Evolutionary conservation across 169 alveolate genomes (phyloP).

Genomic region (Eimeria brunetti): DNA sequence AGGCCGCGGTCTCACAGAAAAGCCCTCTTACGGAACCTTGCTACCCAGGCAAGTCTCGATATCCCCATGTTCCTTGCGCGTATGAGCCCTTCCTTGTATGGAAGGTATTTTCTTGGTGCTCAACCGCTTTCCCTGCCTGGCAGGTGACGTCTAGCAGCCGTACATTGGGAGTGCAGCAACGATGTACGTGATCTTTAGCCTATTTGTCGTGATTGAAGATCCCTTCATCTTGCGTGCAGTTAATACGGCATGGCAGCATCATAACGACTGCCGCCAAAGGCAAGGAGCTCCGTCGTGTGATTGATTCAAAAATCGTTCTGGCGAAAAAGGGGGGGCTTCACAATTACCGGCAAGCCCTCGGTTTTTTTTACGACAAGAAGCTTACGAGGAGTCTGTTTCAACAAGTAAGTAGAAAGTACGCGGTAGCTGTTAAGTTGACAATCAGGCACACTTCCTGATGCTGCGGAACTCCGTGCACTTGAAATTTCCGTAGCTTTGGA

Average conservation of each 20-base stretch:
- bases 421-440: background rate
- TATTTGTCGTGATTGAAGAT: background rate
- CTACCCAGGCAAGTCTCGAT: slow-evolving; percentile 62
- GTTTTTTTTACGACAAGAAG: slow-evolving; percentile 75
- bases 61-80: background rate
- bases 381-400: slow-evolving; percentile 67
- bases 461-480: background rate
- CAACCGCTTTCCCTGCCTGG: background rate
- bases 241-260: slow-evolving; percentile 75
- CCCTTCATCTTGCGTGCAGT: slow-evolving; percentile 17
- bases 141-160: background rate
- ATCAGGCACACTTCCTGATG: background rate
- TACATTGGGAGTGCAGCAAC: background rate
- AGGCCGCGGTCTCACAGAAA: slow-evolving; percentile 76
- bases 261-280: slow-evolving; percentile 78
- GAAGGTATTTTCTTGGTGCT: background rate
- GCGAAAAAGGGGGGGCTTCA: slow-evolving; percentile 77
- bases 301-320: slow-evolving; percentile 69
- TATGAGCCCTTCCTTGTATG: background rate
- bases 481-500: background rate
- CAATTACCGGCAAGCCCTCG: slow-evolving; percentile 80
- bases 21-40: slow-evolving; percentile 75
- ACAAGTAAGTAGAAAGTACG: slow-evolving; percentile 17
- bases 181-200: background rate
- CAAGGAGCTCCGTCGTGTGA: slow-evolving; percentile 62